These are phyloP conservation scores for Nidularia pulvinata DNA, from an alignment of 768 basidiomycete genomes.

Conservation along the genomic window DNA sequence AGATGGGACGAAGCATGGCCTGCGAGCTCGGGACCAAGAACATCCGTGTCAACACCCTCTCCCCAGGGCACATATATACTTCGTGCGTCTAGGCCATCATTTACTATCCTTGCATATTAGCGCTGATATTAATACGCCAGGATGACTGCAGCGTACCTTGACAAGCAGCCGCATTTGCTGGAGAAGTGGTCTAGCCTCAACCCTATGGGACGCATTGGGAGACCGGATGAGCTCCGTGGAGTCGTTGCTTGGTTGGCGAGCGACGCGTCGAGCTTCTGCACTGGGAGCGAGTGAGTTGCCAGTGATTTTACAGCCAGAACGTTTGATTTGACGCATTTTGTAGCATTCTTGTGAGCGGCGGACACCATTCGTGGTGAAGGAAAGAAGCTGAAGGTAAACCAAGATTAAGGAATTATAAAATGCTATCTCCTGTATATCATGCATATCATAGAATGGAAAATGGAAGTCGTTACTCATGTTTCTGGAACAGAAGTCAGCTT, in stretches of 20 bases:
- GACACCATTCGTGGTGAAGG: conserved; percentile 61
- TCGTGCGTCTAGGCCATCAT: conserved; percentile 30
- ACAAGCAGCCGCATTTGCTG: conserved; percentile 58
- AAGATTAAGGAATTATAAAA: too few relatives aligned
- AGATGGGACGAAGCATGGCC: conserved; percentile 84
- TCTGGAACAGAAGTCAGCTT: too few relatives aligned
- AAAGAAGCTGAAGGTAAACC: too few relatives aligned
- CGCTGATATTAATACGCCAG: conserved; percentile 22
- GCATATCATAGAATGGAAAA: too few relatives aligned
- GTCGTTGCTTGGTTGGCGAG: conserved; percentile 72
- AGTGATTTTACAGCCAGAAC: neutral
- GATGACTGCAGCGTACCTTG: conserved; percentile 76
- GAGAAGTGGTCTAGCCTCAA: conserved; percentile 71
- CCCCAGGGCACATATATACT: conserved; percentile 78
- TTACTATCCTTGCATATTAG: too few relatives aligned
- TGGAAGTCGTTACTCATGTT: too few relatives aligned
- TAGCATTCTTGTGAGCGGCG: conserved; percentile 63
- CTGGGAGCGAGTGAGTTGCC: conserved; percentile 77
- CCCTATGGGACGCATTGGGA: conserved; percentile 70
- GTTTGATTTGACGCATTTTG: conserved; percentile 1
- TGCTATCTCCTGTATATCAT: too few relatives aligned
- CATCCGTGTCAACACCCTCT: conserved; percentile 76
- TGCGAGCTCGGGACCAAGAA: conserved; percentile 68
- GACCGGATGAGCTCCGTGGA: conserved; percentile 73
- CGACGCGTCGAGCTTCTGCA: conserved; percentile 78